Base-by-base conservation (phyloP, 2,329 filamentous ascomycete genomes). In the Aureobasidium vineae region DNA sequence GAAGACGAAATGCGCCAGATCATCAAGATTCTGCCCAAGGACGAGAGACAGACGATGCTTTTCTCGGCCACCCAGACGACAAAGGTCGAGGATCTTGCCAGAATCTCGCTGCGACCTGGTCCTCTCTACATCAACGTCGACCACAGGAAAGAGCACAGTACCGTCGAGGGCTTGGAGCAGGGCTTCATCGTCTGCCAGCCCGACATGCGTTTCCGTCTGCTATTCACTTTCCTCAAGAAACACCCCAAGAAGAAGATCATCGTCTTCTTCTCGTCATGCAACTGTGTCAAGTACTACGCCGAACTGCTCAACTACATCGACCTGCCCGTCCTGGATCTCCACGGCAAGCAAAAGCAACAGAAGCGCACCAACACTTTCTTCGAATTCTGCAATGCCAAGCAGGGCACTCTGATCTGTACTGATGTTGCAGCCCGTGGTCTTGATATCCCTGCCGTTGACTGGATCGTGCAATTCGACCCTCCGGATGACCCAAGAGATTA, bases 291-390 rank as follows among this genome's bases (percentile, higher is more conserved):
- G 77, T 99, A 98, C 80, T 92, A 97, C 79, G 88, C 91, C 31
- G 93, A 98, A 77, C 86, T 99, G 33, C 87, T 99, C 71, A 98
- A 98, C 81, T 98, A 97, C 80, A 97, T 98, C 73, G 95, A 98
- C 77, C 85, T 97, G 47, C 92, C 90, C 5, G 91, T 96, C 2
- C 84, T 96, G 50, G 90, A 91, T 72, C 83, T 96, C 8, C 91
- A 96, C 77, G 95, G 92, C 71, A 97, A 99, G 80, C 92, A 97
- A 80, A 99, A 99, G 80, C 95, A 99, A 79, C 92, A 97, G 79
- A 97, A 97, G 79, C 90, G 95, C n/a, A 99, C 95, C 28, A 96
- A 96, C 76, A 97, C 92, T 0, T 99, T 99, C 78, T 99, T 98
- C 78, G 94, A 98, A 77, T 99, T 99, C 77, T 89, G 87, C 75